A percentile compares a stretch with the other conserved stretches of the same genome.
These are phyloP conservation scores for Magnolia officinalis DNA, from an alignment of 164 flowering plant genomes.

Conservation along the genomic window DNA sequence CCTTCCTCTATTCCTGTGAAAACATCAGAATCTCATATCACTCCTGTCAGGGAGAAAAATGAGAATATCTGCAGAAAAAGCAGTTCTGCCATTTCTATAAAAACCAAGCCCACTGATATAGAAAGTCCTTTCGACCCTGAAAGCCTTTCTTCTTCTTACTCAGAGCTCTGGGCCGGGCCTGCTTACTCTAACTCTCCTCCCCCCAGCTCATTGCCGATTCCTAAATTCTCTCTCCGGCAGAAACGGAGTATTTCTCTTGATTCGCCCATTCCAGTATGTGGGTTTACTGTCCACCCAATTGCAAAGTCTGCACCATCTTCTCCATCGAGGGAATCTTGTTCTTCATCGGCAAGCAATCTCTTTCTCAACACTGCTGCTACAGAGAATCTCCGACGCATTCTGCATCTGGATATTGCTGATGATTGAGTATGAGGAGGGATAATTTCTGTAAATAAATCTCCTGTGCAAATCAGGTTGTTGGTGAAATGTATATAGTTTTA, in stretches of 20 bases:
- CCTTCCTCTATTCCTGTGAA: conserved; percentile 34
- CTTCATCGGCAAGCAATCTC: conserved; percentile 26
- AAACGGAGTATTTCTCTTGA: conserved; percentile 82
- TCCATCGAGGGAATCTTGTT: conserved; percentile 51
- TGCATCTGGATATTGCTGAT: conserved; percentile 68
- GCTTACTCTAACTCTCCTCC: conserved; percentile 90
- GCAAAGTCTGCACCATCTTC: conserved; percentile 90
- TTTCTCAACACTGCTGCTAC: conserved; percentile 68
- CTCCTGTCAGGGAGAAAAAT: conserved; percentile 4
- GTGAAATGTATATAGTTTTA: conserved; percentile 41
- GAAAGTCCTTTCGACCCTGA: conserved; percentile 25
- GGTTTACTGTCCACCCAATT: conserved; percentile 32
- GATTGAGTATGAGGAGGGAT: conserved; percentile 30
- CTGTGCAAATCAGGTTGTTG: conserved; percentile 21
- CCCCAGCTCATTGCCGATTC: conserved; percentile 91
- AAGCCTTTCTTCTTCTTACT: conserved; percentile 15
- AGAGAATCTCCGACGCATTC: conserved; percentile 80
- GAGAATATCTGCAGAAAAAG: conserved; percentile 9
- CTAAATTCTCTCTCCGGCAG: conserved; percentile 61
- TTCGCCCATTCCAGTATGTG: conserved; percentile 34
- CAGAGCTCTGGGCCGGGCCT: conserved; percentile 77
- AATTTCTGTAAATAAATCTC: conserved; percentile 43
- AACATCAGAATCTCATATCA: conserved; percentile 7
- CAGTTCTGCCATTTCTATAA: conserved; percentile 40
- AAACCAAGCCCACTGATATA: conserved; percentile 11